Evolutionary conservation across 352 stramenopile species (phyloP).

Genomic region (Pythium aquatile): DNA sequence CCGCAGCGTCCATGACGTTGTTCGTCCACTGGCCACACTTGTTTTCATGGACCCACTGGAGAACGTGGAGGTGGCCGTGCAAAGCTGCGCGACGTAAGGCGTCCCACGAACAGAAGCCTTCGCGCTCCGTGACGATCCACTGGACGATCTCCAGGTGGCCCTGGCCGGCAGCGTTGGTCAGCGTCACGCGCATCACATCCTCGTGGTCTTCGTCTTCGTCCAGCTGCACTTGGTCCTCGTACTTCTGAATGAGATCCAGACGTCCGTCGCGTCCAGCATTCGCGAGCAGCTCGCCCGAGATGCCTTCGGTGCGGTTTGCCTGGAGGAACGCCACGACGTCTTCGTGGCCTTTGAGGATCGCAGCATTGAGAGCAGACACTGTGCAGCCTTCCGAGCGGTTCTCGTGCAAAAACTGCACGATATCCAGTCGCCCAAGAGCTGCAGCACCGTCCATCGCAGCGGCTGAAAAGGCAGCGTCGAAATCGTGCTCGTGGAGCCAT

Average conservation of each 20-base stretch:
- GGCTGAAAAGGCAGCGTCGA: constrained; percentile 20
- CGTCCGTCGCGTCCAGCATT: constrained; percentile 19
- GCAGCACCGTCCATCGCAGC: constrained; percentile 27
- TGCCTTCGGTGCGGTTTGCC: constrained; percentile 23
- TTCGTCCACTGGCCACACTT: constrained; percentile 26
- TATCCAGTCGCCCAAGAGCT: constrained; percentile 20
- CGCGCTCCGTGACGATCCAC: constrained; percentile 30
- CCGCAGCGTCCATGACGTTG: constrained; percentile 28
- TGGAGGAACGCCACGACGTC: constrained; percentile 25
- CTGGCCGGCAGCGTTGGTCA: constrained; percentile 24
- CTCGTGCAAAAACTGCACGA: constrained; percentile 27
- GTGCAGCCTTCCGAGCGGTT: constrained; percentile 30
- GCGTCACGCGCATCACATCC: constrained; percentile 23
- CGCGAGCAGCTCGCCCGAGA: constrained; percentile 25
- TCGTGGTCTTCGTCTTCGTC: constrained; percentile 27
- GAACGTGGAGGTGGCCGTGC: constrained; percentile 26
- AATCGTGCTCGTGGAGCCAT: constrained; percentile 26
- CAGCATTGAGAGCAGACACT: constrained; percentile 17
- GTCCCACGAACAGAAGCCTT: constrained; percentile 29
- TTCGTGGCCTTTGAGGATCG: constrained; percentile 26
- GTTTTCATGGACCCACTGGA: constrained; percentile 28
- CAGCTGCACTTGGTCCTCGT: constrained; percentile 24
- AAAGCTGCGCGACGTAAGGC: constrained; percentile 24
- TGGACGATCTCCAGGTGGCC: constrained; percentile 28
- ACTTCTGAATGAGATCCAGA: constrained; percentile 27